Base-by-base conservation (phyloP, 164 flowering plant species). In the Tetrastigma voinierianum region DNA sequence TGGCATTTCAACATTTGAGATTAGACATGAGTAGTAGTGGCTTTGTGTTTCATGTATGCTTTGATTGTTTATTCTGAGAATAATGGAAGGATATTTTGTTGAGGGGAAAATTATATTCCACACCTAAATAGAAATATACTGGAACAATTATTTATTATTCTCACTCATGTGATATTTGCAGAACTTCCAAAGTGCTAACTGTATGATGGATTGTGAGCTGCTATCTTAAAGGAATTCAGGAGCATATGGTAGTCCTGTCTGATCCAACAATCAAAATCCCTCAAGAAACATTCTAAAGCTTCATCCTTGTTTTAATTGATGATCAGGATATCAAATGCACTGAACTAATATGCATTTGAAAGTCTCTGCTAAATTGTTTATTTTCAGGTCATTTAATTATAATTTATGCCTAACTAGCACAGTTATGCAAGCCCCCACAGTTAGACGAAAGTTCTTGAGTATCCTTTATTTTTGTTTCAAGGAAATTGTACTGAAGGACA, bases 121-220 rank as follows among this genome's bases (percentile, higher is more conserved):
- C 5, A 11, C 15, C 14, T 24, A 17, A 13, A 10, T 8, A n/a
- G 17, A 46, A 44, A 24, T 70, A 46, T 51, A 14, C 51, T 64
- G n/a, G 51, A n/a, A 4, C 6, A 15, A 13, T 54, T 32, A 43
- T 2, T 16, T 10, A 21, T 4, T 57, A 18, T 47, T 47, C 12
- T 59, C 20, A 40, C 48, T 59, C 21, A 5, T 44, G 45, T 43
- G 54, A 62, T 67, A 44, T 53, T 24, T 67, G 57, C 84, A 94
- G 98, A 90, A 63, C 82, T 94, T 71, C 95, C 96, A 9, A 73
- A 77, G 64, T 71, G 73, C 86, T 1, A 83, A 63, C 74, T 90
- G n/a, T 53, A 51, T 91, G 69, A 87, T 91, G 95, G 93, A 91
- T 64, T 88, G 91, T 77, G 98, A 75, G 98, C 96, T 51, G 88